A percentile compares a stretch with the other conserved stretches of the same genome.
phyloP scores from a whole-genome alignment of 768 basidiomycete species.

The Hortiboletus campestris region DNA sequence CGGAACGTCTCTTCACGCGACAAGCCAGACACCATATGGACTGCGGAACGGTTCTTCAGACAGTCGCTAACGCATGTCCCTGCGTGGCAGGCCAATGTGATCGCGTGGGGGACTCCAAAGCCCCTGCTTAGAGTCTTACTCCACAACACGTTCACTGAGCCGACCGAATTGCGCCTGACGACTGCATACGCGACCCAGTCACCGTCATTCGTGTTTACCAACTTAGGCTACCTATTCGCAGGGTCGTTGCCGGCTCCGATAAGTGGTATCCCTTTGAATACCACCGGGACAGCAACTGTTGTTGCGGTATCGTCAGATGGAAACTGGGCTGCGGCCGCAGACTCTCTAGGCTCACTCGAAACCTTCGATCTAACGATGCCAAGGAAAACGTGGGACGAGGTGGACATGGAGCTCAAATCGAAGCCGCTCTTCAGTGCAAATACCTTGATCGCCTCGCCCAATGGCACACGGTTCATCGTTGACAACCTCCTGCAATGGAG shows the following conservation, averaged over 20 bases:
- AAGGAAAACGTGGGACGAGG: background rate
- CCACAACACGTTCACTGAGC: background rate
- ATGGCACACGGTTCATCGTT: slow-evolving; percentile 12
- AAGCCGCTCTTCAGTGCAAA: background rate
- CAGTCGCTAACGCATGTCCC: background rate
- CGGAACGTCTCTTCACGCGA: slow-evolving; percentile 8
- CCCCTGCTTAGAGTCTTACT: background rate
- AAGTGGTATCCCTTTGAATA: background rate
- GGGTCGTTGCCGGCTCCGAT: background rate
- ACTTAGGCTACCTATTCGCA: background rate
- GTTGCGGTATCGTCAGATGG: slow-evolving; percentile 25
- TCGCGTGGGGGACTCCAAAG: slow-evolving; percentile 7
- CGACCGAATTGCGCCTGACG: background rate
- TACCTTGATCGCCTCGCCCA: background rate
- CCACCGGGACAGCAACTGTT: background rate
- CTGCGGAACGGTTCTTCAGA: background rate
- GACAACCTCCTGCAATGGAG: background rate
- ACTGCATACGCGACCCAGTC: slow-evolving; percentile 2
- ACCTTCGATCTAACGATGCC: slow-evolving; percentile 5
- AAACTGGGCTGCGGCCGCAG: slow-evolving; percentile 10
- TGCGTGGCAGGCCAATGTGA: background rate
- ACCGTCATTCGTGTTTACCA: slow-evolving; percentile 5
- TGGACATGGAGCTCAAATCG: background rate
- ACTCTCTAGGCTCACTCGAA: slow-evolving; percentile 1
- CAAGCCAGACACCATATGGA: slow-evolving; percentile 3